Conservation (phyloP, 495 filamentous ascomycete genomes). For the Penicillium steckii region DNA sequence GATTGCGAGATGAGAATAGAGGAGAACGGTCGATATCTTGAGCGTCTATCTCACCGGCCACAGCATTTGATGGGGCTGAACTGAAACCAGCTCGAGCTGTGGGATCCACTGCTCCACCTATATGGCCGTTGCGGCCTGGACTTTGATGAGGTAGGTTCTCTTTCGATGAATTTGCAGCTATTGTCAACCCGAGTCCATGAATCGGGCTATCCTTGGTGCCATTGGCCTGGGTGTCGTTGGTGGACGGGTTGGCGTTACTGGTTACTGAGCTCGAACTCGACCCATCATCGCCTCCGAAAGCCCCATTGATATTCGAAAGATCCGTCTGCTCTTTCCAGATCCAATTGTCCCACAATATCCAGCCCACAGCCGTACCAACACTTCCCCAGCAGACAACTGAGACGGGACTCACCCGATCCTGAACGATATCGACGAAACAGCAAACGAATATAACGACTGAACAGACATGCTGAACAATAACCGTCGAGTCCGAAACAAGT, state of each 20-base stretch:
- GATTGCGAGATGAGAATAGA: constrained; percentile 57
- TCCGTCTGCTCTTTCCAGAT: constrained; percentile 60
- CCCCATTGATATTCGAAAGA: constrained; percentile 27
- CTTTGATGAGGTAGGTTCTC: constrained; percentile 23
- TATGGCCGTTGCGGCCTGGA: constrained; percentile 13
- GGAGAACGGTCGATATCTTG: constrained; percentile 25
- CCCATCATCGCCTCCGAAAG: constrained; percentile 43
- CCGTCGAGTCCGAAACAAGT: constrained; percentile 89
- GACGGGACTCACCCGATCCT: constrained; percentile 79
- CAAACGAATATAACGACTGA: constrained; percentile 92
- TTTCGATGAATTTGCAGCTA: constrained; percentile 31
- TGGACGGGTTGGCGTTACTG: constrained; percentile 35
- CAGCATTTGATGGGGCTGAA: constrained; percentile 7
- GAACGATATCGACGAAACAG: constrained; percentile 87
- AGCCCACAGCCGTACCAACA: constrained; percentile 79
- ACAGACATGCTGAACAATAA: constrained; percentile 95
- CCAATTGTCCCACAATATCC: constrained; percentile 91
- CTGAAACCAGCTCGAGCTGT: constrained; percentile 8
- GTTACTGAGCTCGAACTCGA: constrained; percentile 47
- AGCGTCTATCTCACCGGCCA: constrained; percentile 8
- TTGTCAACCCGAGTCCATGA: constrained; percentile 49
- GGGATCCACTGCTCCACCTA: constrained; percentile 4
- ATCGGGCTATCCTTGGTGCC: constrained; percentile 32
- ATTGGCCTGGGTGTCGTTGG: constrained; percentile 19
- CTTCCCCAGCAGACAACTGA: constrained; percentile 83